Base-by-base conservation (phyloP, 805 yeast genomes). In the Saturnispora silvae region DNA sequence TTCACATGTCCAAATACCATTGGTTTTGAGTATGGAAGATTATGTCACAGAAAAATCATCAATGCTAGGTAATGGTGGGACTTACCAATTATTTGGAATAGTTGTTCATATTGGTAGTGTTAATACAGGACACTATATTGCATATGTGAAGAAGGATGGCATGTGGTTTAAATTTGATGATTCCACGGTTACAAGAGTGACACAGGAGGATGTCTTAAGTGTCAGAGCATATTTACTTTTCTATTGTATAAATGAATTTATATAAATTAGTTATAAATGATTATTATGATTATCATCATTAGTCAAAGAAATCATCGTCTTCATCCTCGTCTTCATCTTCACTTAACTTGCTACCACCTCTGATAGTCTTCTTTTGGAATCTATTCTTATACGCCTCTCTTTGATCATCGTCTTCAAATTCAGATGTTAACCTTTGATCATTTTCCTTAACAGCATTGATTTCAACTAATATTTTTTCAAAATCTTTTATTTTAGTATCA, bases 131-230 rank as follows among this genome's bases (percentile, higher is more conserved):
- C 99, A 92, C 57, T 92, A 92, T 55, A 70, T 87, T 11, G 79
- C 92, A 14, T 68, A 78, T 49, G 71, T 83, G 43, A 89, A 87
- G 53, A 72, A 67, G 38, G 63, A 72, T n/a, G 70, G 72, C 29
- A 67, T 71, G 49, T 92, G 99, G 99, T 81, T 81, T 54, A 77
- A 75, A 54, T 87, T 86, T 54, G 96, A 92, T 53, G 99, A 92
- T 60, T 76, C 92, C 14, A 75, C 77, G 49, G 81, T 92, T 11
- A 72, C 86, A 2, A 56, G 73, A 38, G 69, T 85, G 9, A 56
- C 75, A 7, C 74, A 68, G 37, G 72, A 74, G 33, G 77, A 77
- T 40, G 95, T 87, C 11, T 60, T 74, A 38, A 63, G 67, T 30
- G 65, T 84, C 22, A 80, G 73, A 44, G 96, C 96, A 31, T 92